Conservation (phyloP, 2,329 filamentous ascomycete genomes). For the Penicillium sp. region DNA sequence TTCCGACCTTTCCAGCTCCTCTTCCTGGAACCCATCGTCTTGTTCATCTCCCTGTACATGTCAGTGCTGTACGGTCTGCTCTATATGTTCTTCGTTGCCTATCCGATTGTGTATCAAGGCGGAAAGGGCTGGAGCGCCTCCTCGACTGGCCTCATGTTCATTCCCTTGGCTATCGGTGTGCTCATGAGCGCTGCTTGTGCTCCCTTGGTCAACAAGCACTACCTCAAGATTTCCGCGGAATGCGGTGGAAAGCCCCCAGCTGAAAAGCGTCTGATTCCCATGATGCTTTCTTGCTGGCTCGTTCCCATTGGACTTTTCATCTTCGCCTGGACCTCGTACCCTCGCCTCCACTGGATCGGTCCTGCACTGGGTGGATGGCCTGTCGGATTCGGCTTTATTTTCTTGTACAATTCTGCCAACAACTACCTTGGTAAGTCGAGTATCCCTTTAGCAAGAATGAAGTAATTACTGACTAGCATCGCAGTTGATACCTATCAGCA, state of each 20-base stretch:
- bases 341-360: slow-evolving; percentile 66
- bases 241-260: slow-evolving; percentile 74
- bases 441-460: not conserved
- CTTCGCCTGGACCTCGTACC: slow-evolving; percentile 70
- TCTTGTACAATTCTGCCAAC: slow-evolving; percentile 77
- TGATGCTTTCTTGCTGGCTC: slow-evolving; percentile 76
- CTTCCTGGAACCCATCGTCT: slow-evolving; percentile 80
- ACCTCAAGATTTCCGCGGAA: slow-evolving; percentile 63
- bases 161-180: slow-evolving; percentile 77
- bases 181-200: slow-evolving; percentile 66
- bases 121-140: slow-evolving; percentile 77
- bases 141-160: slow-evolving; percentile 82
- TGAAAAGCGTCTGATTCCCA: slow-evolving; percentile 76
- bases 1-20: slow-evolving; percentile 83
- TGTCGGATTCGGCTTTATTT: slow-evolving; percentile 80
- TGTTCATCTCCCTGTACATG: slow-evolving; percentile 85
- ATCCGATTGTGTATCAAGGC: slow-evolving; percentile 68
- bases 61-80: slow-evolving; percentile 63
- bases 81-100: slow-evolving; percentile 56
- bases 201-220: slow-evolving; percentile 78
- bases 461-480: not conserved
- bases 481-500: slow-evolving; percentile 65
- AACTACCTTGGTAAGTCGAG: slow-evolving; percentile 60
- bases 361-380: slow-evolving; percentile 70
- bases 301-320: slow-evolving; percentile 68